These are phyloP conservation scores for Albugo candida DNA, from an alignment of 352 stramenopile genomes.

Conservation along the genomic window DNA sequence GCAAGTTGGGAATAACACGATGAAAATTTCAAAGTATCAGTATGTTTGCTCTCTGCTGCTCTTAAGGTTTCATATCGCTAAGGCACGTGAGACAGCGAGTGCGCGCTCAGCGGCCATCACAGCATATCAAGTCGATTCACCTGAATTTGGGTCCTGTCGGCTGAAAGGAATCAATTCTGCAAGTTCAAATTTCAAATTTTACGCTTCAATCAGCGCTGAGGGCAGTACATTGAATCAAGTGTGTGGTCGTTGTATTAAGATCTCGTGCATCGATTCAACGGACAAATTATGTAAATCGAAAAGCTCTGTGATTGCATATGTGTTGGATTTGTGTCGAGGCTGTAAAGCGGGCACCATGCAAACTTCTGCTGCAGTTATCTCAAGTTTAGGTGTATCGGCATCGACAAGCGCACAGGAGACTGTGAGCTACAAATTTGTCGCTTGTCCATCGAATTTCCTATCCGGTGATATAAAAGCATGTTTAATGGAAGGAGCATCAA, in stretches of 20 bases:
- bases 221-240: constrained; percentile 29
- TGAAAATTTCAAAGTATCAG: too few relatives aligned
- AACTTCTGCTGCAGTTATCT: constrained; percentile 27
- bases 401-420: constrained; percentile 22
- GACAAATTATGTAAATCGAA: constrained; percentile 7
- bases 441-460: constrained; percentile 31
- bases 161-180: constrained; percentile 31
- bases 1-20: too few relatives aligned
- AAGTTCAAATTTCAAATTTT: constrained; percentile 63
- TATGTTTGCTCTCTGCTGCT: too few relatives aligned
- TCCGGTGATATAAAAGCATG: constrained; percentile 59
- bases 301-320: constrained; percentile 30
- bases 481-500: constrained; percentile 61
- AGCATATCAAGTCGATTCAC: not conserved
- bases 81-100: too few relatives aligned
- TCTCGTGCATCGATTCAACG: constrained; percentile 26
- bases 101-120: too few relatives aligned
- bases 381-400: constrained; percentile 20
- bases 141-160: constrained; percentile 43
- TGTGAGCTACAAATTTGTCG: constrained; percentile 37
- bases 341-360: constrained; percentile 24
- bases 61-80: too few relatives aligned
- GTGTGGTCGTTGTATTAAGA: constrained; percentile 56
- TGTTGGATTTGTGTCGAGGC: constrained; percentile 46
- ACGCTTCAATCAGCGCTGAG: constrained; percentile 44